Evolutionary conservation across 2,329 filamentous ascomycete genomes (phyloP).

Genomic region (Pyrenochaeta sp.): DNA sequence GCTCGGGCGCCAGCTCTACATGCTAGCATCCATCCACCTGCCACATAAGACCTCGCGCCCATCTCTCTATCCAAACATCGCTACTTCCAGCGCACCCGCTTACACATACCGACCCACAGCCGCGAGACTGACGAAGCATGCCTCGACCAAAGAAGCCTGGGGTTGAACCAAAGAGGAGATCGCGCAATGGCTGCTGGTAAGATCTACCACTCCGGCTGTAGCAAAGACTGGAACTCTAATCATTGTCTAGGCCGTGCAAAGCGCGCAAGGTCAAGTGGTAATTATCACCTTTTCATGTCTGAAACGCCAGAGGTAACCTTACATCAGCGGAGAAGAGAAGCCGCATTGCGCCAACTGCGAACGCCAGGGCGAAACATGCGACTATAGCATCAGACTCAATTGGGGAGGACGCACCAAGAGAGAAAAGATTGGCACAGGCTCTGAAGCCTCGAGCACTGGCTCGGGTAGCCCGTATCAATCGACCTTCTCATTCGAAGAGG

Average conservation of each 20-base stretch:
- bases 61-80: conserved; percentile 1
- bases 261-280: conserved; percentile 80
- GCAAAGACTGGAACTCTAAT: conserved; percentile 17
- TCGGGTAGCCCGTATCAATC: conserved; percentile 42
- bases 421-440: conserved; percentile 53
- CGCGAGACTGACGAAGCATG: conserved; percentile 54
- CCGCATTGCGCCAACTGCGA: conserved; percentile 77
- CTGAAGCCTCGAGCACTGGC: conserved; percentile 32
- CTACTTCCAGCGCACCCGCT: background rate
- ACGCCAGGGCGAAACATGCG: conserved; percentile 75
- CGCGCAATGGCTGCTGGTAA: conserved; percentile 74
- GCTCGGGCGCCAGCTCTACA: conserved; percentile 9
- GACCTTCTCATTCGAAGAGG: conserved; percentile 39
- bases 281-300: conserved; percentile 12
- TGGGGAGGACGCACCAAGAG: conserved; percentile 78
- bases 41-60: conserved; percentile 2
- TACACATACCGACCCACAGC: conserved; percentile 3
- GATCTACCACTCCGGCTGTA: background rate
- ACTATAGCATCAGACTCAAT: conserved; percentile 82
- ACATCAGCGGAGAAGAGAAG: conserved; percentile 72
- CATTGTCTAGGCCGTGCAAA: conserved; percentile 73
- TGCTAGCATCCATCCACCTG: conserved; percentile 1
- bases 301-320: conserved; percentile 22
- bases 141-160: conserved; percentile 72
- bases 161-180: conserved; percentile 72